Conservation (phyloP, 176 grass and related monocot genomes). For the Poa pratensis region DNA sequence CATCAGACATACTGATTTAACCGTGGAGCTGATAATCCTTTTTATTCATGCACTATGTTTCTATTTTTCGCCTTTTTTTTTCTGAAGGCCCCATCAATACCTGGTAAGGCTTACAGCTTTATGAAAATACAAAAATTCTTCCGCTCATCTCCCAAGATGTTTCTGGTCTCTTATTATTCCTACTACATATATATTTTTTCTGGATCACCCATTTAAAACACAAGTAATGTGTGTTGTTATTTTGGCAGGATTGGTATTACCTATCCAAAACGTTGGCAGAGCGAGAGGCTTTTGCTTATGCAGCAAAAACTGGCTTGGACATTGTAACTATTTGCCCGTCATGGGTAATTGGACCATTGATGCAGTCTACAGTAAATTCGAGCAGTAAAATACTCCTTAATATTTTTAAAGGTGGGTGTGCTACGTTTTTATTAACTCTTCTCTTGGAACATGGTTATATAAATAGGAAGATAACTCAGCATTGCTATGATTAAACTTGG, state of each 20-base stretch:
- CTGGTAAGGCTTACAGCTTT: background rate
- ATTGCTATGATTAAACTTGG: background rate
- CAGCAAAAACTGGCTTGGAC: constrained; percentile 50
- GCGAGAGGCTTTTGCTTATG: constrained; percentile 52
- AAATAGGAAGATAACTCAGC: background rate
- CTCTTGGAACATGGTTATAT: background rate
- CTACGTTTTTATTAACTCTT: background rate
- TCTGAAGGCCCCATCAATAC: background rate
- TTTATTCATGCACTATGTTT: too few species aligned
- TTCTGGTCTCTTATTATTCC: background rate
- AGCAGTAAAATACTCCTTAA: constrained; percentile 52
- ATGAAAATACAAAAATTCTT: background rate
- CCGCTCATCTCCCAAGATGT: background rate
- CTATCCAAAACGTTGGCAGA: constrained; percentile 63
- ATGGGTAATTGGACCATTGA: constrained; percentile 49
- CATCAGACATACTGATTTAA: background rate
- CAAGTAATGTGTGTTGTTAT: background rate
- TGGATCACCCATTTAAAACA: background rate
- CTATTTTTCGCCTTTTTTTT: background rate
- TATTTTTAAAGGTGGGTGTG: constrained; percentile 44
- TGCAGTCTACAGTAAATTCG: constrained; percentile 45
- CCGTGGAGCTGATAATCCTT: background rate
- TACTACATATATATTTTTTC: background rate
- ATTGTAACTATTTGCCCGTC: constrained; percentile 51
- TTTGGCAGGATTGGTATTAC: constrained; percentile 62